Base-by-base conservation (phyloP, 257 asterid genomes). In the Solanum raphanifolium region DNA sequence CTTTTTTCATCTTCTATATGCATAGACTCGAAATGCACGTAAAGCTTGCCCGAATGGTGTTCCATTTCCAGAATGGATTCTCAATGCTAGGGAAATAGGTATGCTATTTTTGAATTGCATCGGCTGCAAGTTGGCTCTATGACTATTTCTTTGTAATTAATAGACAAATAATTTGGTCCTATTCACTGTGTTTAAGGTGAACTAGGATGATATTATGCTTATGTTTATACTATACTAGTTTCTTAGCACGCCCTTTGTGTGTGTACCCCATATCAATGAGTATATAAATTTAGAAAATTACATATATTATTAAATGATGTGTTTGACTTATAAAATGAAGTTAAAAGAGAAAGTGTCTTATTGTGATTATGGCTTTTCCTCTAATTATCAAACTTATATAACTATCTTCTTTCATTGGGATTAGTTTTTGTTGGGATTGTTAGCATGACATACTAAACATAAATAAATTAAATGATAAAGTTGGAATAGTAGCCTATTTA, bases 51-150 rank as follows among this genome's bases (percentile, higher is more conserved):
- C 96, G 2, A 87, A 86, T 88, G 99, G 98, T 6, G 91, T 94
- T 86, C 87, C 95, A 89, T 95, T 94, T 90, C 99, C 99, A 16
- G 98, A 96, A 82, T 97, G 99, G 99, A 91, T 97, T 89, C 89
- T 76, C 89, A 95, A 93, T 52, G 89, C 99, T 79, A 93, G 95
- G 91, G 99, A 97, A 89, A 97, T 94, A 95, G 99, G 99, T 97
- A 60, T 78, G 35, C 76, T 92, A 32, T 85, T 68, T 68, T 84
- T 55, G 86, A 68, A 87, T 55, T 16, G 58, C 83, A 60, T 29
- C 41, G 29, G 21, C 68, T 48, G 41, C 85, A 81, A 46, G 58
- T 25, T 46, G 23, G 85, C 68, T 81, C 39, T 81, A 81, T 46
- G 85, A 79, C 85, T 43, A 27, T 27, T 43, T 79, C 65, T 39